Evolutionary conservation across 495 filamentous ascomycete genomes (phyloP).

Genomic region (Recurvomyces mirabilis): DNA sequence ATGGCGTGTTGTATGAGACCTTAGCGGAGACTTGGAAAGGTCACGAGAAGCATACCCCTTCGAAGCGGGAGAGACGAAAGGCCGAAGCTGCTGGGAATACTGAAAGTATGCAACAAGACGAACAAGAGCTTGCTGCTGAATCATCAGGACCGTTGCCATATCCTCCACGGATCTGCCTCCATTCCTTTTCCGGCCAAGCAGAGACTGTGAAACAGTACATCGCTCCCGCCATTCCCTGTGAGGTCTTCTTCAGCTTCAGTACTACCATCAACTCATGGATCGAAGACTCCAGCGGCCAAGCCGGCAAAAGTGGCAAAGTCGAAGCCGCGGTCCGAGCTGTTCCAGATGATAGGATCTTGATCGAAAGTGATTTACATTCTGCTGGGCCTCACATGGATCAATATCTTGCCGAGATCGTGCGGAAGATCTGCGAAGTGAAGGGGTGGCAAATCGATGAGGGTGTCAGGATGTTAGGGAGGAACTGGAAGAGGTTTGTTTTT

Average conservation of each 20-base stretch:
- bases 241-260: slow-evolving; percentile 84
- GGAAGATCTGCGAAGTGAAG: slow-evolving; percentile 63
- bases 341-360: slow-evolving; percentile 65
- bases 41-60: slow-evolving; percentile 57
- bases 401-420: slow-evolving; percentile 58
- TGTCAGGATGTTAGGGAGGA: slow-evolving; percentile 53
- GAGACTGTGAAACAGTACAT: slow-evolving; percentile 70
- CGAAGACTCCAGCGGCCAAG: slow-evolving; percentile 31
- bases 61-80: slow-evolving; percentile 47
- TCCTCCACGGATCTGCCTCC: slow-evolving; percentile 84
- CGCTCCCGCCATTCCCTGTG: slow-evolving; percentile 58
- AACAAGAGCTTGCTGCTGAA: neutral
- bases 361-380: slow-evolving; percentile 83
- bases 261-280: slow-evolving; percentile 62
- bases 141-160: slow-evolving; percentile 45
- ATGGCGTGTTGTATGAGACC: slow-evolving; percentile 69
- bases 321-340: slow-evolving; percentile 58
- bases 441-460: slow-evolving; percentile 69
- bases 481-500: slow-evolving; percentile 74
- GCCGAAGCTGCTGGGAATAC: slow-evolving; percentile 18
- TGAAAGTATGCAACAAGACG: slow-evolving; percentile 24
- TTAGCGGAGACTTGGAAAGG: slow-evolving; percentile 71
- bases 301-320: slow-evolving; percentile 31
- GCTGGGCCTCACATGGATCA: slow-evolving; percentile 78
- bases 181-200: slow-evolving; percentile 79